Percentiles rank a stretch among this genome's conserved stretches.
These are phyloP conservation scores for Penicillium psychrofluorescens DNA, from an alignment of 495 filamentous ascomycete genomes.

Conservation along the genomic window DNA sequence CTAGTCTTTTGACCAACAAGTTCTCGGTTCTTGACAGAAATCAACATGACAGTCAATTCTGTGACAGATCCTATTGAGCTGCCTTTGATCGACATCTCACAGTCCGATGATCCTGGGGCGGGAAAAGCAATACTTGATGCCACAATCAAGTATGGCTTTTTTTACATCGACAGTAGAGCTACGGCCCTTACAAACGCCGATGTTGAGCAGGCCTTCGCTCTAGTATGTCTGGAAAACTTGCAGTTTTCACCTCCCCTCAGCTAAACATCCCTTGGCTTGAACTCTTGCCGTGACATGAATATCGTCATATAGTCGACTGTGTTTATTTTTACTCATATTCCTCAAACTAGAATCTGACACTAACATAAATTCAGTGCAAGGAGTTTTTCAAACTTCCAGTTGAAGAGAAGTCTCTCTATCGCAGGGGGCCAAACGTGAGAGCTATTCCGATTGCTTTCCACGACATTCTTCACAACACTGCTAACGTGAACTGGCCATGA, in stretches of 20 bases:
- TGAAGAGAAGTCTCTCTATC: constrained; percentile 58
- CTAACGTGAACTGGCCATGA: neutral
- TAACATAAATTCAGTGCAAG: constrained; percentile 51
- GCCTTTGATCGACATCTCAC: constrained; percentile 60
- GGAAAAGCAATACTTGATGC: constrained; percentile 62
- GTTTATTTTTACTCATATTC: too few species aligned
- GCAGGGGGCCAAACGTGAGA: constrained; percentile 50
- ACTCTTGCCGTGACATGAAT: too few species aligned
- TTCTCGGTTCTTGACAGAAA: neutral
- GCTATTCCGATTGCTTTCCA: too few species aligned
- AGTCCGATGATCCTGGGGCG: constrained; percentile 32
- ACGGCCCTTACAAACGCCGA: constrained; percentile 47
- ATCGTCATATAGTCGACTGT: too few species aligned
- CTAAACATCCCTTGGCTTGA: too few species aligned
- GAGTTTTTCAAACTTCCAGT: constrained; percentile 58
- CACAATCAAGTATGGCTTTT: constrained; percentile 64
- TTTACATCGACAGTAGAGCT: constrained; percentile 62
- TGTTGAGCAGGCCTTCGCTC: constrained; percentile 54
- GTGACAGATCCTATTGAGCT: constrained; percentile 44
- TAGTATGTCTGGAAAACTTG: neutral
- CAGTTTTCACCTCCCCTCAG: too few species aligned
- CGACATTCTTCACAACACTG: constrained; percentile 1
- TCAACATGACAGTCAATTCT: neutral
- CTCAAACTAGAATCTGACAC: neutral
- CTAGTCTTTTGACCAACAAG: too few species aligned